Evolutionary conservation across 1,139 yeast species (phyloP).

Genomic region (Suhomyces wounanorum): DNA sequence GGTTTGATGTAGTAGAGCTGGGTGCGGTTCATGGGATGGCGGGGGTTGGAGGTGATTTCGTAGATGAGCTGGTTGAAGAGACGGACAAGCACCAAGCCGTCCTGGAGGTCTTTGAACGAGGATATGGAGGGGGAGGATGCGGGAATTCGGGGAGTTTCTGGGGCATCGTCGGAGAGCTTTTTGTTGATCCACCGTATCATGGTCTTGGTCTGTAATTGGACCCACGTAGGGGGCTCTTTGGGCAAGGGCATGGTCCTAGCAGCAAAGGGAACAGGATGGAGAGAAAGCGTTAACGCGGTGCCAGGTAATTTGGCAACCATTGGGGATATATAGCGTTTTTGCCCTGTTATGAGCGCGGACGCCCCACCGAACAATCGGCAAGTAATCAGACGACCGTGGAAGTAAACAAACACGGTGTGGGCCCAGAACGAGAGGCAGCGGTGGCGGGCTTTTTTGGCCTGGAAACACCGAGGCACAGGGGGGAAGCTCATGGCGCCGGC

Average conservation of each 20-base stretch:
- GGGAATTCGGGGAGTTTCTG: conserved; percentile 29
- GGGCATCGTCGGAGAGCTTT: conserved; percentile 28
- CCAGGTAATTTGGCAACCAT: conserved; percentile 6
- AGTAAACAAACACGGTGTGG: conserved; percentile 5
- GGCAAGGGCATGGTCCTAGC: conserved; percentile 3
- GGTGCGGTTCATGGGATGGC: conserved; percentile 18
- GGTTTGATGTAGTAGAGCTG: conserved; percentile 35
- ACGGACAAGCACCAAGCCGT: conserved; percentile 42
- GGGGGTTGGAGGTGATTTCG: conserved; percentile 21
- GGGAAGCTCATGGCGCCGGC: background rate
- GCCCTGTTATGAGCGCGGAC: conserved; percentile 7
- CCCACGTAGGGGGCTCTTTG: conserved; percentile 33
- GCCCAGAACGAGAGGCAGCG: background rate
- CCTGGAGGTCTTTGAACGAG: conserved; percentile 35
- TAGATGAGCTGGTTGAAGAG: conserved; percentile 36
- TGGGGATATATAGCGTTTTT: conserved; percentile 1
- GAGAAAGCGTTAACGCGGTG: background rate
- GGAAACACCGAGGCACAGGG: background rate
- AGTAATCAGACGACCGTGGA: conserved; percentile 5
- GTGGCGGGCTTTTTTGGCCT: background rate
- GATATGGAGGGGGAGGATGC: conserved; percentile 17
- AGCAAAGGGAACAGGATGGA: background rate
- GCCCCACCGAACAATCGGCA: background rate
- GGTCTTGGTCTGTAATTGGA: conserved; percentile 45
- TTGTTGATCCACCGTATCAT: conserved; percentile 51